Base-by-base conservation (phyloP, 345 rosid genomes). In the Pistacia atlantica region DNA sequence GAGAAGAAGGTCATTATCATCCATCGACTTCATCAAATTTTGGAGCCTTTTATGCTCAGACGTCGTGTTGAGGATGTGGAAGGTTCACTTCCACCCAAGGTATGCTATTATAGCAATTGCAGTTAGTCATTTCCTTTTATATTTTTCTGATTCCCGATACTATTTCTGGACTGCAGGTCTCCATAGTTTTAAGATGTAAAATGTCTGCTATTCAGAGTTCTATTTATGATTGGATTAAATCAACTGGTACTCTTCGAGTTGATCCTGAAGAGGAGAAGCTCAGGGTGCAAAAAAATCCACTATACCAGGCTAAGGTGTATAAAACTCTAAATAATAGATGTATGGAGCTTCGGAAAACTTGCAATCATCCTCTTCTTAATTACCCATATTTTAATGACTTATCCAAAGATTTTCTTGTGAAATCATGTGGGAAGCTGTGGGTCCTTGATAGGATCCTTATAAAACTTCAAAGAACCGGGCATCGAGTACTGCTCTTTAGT, bases 21-120 rank as follows among this genome's bases (percentile, higher is more conserved):
- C 83, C 99, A 97, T 76, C 88, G 99, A 46, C 99, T 97, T 85
- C 99, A 97, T 89, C 99, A 97, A 83, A 97, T 97, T 77, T 84
- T 97, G 79, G 99, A 97, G 88, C 99, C 99, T 56, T 97, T 97
- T 86, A 97, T 97, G 99, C 98, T 97, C 72, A 92, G 99, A 75
- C 97, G 99, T 7, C 99, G 98, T 51, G 97, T 97, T 68, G 97
- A 97, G 86, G 99, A 97, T 82, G 99, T 97, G 78, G 99, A 97
- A 87, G 97, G 99, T 80, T 92, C 97, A 60, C 97, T 97, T 83
- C 99, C 99, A 74, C 94, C 99, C 14, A 97, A 97, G 98, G 99
- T 97, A 85, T 59, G 81, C 77, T 82, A 35, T 80, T 61, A 17
- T 54, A 55, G 77, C 54, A 31, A 60, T 62, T 33, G 5, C 66